phyloP scores from a whole-genome alignment of 148 eudicot species.

The Pharnaceum exiguum region DNA sequence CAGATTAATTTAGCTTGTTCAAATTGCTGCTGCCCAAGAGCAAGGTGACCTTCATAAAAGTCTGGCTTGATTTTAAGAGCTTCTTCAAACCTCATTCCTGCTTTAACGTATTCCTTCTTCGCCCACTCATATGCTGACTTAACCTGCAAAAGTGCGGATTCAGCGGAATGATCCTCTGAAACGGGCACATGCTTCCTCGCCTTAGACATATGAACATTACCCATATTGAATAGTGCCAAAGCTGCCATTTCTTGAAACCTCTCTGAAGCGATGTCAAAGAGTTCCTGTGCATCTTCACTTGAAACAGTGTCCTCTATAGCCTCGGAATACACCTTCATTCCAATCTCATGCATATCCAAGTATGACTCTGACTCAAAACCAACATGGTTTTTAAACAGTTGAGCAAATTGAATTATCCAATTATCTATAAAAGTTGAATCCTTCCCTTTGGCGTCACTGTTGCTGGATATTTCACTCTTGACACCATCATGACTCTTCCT shows the following conservation, averaged over 20 bases:
- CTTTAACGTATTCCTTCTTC: conserved; percentile 57
- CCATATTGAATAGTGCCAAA: conserved; percentile 91
- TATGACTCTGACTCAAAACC: conserved; percentile 89
- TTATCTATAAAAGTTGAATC: conserved; percentile 49
- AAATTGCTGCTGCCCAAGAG: conserved; percentile 87
- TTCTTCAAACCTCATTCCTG: conserved; percentile 65
- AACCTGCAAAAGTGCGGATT: conserved; percentile 37
- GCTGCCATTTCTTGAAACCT: conserved; percentile 96
- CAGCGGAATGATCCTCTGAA: conserved; percentile 50
- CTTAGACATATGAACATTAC: conserved; percentile 92
- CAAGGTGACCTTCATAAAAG: conserved; percentile 83
- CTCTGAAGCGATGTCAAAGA: conserved; percentile 76
- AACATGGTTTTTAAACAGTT: conserved; percentile 85
- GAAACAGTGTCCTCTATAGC: conserved; percentile 87
- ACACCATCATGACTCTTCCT: conserved; percentile 12
- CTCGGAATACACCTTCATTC: conserved; percentile 83
- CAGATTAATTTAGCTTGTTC: conserved; percentile 87
- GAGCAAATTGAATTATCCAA: conserved; percentile 87
- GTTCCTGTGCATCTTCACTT: conserved; percentile 73
- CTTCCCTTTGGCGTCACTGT: conserved; percentile 22
- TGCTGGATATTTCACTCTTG: conserved; percentile 29
- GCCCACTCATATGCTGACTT: conserved; percentile 79
- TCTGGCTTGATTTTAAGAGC: conserved; percentile 73
- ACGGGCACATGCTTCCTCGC: conserved; percentile 60
- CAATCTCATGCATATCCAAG: conserved; percentile 81